Evolutionary conservation across 345 rosid species (phyloP).

Genomic region (Arabis alpina): DNA sequence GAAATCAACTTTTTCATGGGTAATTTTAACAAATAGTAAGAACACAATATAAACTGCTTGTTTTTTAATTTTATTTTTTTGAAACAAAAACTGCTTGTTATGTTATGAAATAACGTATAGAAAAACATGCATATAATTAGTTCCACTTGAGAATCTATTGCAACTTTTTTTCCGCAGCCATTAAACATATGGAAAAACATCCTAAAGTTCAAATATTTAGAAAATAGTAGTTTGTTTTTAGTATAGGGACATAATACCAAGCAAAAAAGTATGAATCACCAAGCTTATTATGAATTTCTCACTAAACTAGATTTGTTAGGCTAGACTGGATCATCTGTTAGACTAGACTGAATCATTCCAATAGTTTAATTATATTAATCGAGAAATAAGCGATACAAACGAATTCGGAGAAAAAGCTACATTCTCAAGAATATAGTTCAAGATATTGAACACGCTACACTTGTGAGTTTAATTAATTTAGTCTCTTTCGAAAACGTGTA

Average conservation of each 20-base stretch:
- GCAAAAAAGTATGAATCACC: background rate
- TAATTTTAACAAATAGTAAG: no score
- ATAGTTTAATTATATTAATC: no score
- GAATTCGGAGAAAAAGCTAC: background rate
- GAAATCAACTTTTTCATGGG: no score
- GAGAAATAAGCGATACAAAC: background rate
- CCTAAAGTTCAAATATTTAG: background rate
- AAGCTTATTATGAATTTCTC: background rate
- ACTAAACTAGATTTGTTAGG: background rate
- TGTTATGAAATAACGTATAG: no score
- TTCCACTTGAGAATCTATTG: no score
- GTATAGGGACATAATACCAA: background rate
- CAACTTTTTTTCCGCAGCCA: no score
- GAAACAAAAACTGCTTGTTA: no score
- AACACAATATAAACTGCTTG: no score
- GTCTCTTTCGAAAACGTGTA: background rate
- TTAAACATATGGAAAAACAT: background rate
- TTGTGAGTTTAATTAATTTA: background rate
- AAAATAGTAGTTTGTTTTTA: slow-evolving; percentile 6
- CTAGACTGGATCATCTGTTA: no score
- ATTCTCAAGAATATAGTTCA: background rate
- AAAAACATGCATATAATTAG: no score
- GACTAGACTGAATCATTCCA: no score
- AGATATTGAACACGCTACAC: background rate
- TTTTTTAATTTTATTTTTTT: no score